Evolutionary conservation across 2,329 filamentous ascomycete species (phyloP).

Genomic region (Thermoascus crustaceus): DNA sequence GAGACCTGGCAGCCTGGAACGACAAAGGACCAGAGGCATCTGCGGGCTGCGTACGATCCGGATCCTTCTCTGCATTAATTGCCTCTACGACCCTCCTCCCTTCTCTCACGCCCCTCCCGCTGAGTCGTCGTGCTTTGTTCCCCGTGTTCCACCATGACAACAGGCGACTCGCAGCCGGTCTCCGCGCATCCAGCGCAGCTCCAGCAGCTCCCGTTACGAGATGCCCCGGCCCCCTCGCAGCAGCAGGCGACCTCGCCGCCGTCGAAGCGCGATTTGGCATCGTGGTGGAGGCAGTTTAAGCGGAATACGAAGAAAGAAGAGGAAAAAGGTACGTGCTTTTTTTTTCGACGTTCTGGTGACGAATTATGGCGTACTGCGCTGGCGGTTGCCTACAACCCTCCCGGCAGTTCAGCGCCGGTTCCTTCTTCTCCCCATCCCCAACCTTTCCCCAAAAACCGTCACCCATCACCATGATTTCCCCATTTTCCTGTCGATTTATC

Average conservation of each 20-base stretch:
- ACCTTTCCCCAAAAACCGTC: too few species aligned
- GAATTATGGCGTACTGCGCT: neutral
- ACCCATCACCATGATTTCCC: too few species aligned
- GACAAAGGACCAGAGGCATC: neutral
- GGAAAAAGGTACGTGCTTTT: conserved; percentile 47
- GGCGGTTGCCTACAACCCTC: too few species aligned
- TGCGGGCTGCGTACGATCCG: too few species aligned
- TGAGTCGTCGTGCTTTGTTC: too few species aligned
- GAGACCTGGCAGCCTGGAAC: neutral
- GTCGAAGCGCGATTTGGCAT: conserved; percentile 78
- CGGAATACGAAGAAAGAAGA: conserved; percentile 56
- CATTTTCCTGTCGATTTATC: too few species aligned
- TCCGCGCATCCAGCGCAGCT: conserved; percentile 25
- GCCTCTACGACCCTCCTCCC: too few species aligned
- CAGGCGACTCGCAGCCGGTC: conserved; percentile 28
- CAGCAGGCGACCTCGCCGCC: conserved; percentile 60
- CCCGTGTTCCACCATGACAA: conserved; percentile 24
- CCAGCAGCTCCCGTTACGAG: conserved; percentile 22
- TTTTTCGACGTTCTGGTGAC: neutral
- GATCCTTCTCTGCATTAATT: neutral
- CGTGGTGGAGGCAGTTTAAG: conserved; percentile 97
- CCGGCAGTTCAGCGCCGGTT: too few species aligned
- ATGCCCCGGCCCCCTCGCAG: conserved; percentile 23
- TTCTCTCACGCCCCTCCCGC: too few species aligned
- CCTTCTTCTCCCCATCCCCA: too few species aligned